Conservation (phyloP, 2,329 filamentous ascomycete species). For the Pseudomassariella vexata region DNA sequence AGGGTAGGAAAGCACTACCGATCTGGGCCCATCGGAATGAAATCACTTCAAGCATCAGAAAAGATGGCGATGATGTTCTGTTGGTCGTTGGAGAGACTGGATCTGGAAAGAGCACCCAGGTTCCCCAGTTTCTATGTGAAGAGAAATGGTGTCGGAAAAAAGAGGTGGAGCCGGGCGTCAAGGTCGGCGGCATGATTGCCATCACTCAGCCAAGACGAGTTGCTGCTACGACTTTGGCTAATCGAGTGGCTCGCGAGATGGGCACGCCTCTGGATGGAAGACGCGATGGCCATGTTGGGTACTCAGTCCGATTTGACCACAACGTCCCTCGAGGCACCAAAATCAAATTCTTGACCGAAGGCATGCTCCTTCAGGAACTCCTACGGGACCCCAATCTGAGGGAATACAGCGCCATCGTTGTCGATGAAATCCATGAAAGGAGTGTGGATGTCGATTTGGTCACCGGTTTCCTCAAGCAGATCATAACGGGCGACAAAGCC, state of each 20-base stretch:
- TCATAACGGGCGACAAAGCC: slow-evolving; percentile 57
- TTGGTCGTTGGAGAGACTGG: slow-evolving; percentile 91
- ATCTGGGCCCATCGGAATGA: slow-evolving; percentile 71
- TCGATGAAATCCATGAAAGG: slow-evolving; percentile 96
- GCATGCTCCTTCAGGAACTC: slow-evolving; percentile 93
- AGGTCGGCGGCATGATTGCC: slow-evolving; percentile 75
- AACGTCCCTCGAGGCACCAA: slow-evolving; percentile 73
- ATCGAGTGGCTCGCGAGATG: slow-evolving; percentile 76
- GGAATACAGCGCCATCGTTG: slow-evolving; percentile 83
- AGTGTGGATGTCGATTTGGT: slow-evolving; percentile 92
- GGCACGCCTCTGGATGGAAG: slow-evolving; percentile 42
- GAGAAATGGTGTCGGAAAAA: slow-evolving; percentile 73
- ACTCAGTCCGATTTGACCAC: slow-evolving; percentile 92
- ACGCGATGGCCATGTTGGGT: slow-evolving; percentile 62
- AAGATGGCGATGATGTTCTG: slow-evolving; percentile 65
- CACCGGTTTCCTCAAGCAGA: slow-evolving; percentile 78
- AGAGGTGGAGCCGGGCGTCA: slow-evolving; percentile 41
- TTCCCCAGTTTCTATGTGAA: slow-evolving; percentile 78
- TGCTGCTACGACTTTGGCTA: slow-evolving; percentile 84
- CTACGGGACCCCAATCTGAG: slow-evolving; percentile 75
- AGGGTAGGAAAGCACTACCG: slow-evolving; percentile 62
- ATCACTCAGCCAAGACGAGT: slow-evolving; percentile 93
- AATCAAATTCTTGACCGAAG: slow-evolving; percentile 93
- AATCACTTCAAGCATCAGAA: slow-evolving; percentile 59
- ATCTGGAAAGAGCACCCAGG: slow-evolving; percentile 93